Conservation (phyloP, 306 rosid species). For the Trichosanthes truncata region DNA sequence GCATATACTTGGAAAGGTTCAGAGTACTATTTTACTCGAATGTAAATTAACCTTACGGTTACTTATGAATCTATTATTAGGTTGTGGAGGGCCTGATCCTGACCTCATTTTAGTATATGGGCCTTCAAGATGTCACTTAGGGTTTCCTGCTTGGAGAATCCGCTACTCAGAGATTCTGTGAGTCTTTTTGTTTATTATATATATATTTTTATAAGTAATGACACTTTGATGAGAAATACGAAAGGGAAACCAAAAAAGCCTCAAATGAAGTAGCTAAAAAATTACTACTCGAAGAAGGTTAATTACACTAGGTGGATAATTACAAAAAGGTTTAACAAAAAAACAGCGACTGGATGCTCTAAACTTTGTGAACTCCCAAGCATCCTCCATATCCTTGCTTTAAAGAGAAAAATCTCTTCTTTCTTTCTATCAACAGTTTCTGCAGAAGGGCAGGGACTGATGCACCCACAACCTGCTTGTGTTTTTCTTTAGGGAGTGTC, state of each 20-base stretch:
- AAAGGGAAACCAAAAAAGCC: background rate
- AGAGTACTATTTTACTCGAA: slow-evolving; percentile 9
- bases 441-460: background rate
- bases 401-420: background rate
- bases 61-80: slow-evolving; percentile 26
- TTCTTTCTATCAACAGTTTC: background rate
- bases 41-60: slow-evolving; percentile 8
- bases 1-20: slow-evolving; percentile 17
- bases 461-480: background rate
- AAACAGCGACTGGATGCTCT: background rate
- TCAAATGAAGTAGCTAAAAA: background rate
- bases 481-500: background rate
- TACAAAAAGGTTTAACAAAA: background rate
- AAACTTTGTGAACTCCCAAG: background rate
- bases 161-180: slow-evolving; percentile 81
- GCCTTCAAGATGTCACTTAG: slow-evolving; percentile 84
- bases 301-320: background rate
- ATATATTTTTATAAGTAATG: background rate
- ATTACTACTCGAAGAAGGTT: background rate
- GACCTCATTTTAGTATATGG: slow-evolving; percentile 81
- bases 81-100: slow-evolving; percentile 67
- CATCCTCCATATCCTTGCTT: background rate
- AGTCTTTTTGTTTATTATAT: slow-evolving; percentile 20
- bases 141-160: slow-evolving; percentile 92
- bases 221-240: background rate